Conservation (phyloP, 768 basidiomycete genomes). For the Rhodotorula kratochvilovae region DNA sequence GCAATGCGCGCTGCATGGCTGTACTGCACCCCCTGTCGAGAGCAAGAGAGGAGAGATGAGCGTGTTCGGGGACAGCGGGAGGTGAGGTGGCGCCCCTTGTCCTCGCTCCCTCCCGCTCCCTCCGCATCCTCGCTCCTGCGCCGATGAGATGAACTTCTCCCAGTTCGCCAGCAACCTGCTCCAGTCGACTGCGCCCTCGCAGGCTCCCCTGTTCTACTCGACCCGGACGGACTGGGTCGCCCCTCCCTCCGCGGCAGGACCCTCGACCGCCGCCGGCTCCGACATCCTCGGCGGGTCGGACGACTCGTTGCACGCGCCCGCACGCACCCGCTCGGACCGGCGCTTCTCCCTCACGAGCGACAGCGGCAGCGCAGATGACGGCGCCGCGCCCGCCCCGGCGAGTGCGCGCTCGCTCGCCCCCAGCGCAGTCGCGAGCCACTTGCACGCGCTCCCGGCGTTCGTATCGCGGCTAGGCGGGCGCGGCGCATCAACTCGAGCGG, state of each 20-base stretch:
- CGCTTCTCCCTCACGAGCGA: constrained; percentile 2
- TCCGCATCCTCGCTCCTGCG: not conserved
- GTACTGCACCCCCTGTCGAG: not conserved
- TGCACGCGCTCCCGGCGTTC: constrained; percentile 16
- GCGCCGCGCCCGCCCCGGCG: not conserved
- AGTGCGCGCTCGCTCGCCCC: not conserved
- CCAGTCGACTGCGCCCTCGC: not conserved
- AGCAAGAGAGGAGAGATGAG: not conserved
- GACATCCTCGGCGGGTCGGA: constrained; percentile 26
- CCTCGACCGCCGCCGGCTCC: not conserved
- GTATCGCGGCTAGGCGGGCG: not conserved
- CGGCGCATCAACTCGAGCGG: no score
- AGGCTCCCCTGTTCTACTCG: constrained; percentile 17
- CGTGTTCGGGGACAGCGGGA: not conserved
- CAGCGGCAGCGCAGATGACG: not conserved
- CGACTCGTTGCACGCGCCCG: not conserved
- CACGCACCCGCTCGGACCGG: not conserved
- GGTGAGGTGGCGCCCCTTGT: not conserved
- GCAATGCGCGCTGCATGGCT: no score
- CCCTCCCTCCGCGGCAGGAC: not conserved
- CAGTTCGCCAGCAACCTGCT: constrained; percentile 22
- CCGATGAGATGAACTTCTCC: constrained; percentile 19
- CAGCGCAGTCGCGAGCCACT: not conserved
- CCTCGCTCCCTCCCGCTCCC: no score
- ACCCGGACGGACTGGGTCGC: not conserved